Conservation (phyloP, 2,329 filamentous ascomycete genomes). For the Xylariaceae sp. region DNA sequence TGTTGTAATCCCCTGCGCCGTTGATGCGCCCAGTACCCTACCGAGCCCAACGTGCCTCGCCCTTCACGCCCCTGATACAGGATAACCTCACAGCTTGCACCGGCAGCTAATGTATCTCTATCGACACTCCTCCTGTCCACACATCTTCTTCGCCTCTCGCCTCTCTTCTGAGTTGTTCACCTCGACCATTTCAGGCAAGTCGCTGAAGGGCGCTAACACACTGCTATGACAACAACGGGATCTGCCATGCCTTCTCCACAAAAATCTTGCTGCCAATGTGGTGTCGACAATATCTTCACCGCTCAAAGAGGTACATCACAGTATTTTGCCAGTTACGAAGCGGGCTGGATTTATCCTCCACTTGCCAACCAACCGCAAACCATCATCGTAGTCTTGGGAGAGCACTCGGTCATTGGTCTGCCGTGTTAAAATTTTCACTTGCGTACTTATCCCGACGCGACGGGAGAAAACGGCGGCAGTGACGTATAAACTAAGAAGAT, state of each 20-base stretch:
- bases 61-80: constrained; percentile 18
- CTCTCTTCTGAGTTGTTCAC: no score
- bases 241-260: no score
- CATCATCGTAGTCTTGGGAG: constrained; percentile 2
- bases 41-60: not conserved
- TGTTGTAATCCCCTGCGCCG: constrained; percentile 1
- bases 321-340: not conserved
- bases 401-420: constrained; percentile 9
- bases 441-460: not conserved
- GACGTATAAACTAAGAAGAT: constrained; percentile 8
- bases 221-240: no score
- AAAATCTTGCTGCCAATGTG: no score
- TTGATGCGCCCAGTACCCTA: constrained; percentile 7
- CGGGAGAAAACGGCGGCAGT: not conserved
- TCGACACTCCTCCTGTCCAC: constrained; percentile 2
- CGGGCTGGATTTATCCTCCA: constrained; percentile 10
- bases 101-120: constrained; percentile 22
- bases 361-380: constrained; percentile 16
- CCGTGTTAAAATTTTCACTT: constrained; percentile 12
- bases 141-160: not conserved
- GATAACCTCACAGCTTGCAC: constrained; percentile 15
- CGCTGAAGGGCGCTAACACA: not conserved
- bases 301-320: no score
- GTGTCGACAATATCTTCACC: no score
- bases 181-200: constrained; percentile 2